phyloP scores from a whole-genome alignment of 331 rosid species.

The Pyracantha coccinea region DNA sequence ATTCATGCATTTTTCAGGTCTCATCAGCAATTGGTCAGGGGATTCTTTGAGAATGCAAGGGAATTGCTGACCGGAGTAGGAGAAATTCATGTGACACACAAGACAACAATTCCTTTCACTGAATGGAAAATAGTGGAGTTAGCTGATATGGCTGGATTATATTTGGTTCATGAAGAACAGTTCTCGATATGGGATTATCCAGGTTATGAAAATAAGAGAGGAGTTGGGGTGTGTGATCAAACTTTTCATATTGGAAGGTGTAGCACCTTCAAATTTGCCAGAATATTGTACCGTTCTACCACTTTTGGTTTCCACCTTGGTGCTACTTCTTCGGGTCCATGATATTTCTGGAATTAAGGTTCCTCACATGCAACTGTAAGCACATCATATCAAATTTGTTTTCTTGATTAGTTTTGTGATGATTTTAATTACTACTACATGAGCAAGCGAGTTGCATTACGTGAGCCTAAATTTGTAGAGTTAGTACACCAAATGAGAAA shows the following conservation, averaged over 20 bases:
- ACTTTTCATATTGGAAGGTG: conserved; percentile 12
- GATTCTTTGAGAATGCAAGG: conserved; percentile 10
- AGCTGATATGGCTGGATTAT: neutral
- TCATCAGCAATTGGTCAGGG: conserved; percentile 12
- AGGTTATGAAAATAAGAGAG: conserved; percentile 24
- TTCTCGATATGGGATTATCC: conserved; percentile 10
- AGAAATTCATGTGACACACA: conserved; percentile 36
- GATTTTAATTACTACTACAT: neutral
- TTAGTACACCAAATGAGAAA: too few relatives aligned
- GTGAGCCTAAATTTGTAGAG: neutral
- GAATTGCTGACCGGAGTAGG: conserved; percentile 6
- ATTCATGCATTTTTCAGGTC: conserved; percentile 9
- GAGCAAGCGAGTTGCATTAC: neutral
- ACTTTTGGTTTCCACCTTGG: neutral
- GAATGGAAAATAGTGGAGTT: conserved; percentile 20
- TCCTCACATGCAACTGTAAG: neutral
- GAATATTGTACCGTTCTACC: neutral
- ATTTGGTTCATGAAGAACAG: neutral
- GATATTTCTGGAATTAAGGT: neutral
- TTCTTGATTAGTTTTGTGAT: neutral
- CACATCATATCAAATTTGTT: neutral
- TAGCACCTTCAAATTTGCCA: conserved; percentile 12
- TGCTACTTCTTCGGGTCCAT: neutral
- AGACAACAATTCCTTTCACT: conserved; percentile 20
- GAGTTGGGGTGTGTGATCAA: neutral